Evolutionary conservation across 768 basidiomycete species (phyloP).

Genomic region (Termitomyces sp.): DNA sequence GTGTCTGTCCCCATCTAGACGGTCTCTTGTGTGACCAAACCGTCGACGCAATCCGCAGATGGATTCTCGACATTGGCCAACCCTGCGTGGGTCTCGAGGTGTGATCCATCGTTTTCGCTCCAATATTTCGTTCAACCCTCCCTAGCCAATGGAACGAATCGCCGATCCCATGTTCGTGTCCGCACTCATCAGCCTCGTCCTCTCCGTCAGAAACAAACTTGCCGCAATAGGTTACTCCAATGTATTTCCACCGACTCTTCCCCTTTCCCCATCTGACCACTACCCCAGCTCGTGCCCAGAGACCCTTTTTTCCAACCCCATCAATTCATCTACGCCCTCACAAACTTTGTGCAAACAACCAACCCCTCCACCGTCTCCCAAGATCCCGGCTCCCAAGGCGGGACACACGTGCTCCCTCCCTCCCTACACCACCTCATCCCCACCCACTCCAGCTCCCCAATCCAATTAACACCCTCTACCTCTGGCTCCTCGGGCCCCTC

Average conservation of each 20-base stretch:
- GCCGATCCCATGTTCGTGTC: constrained; percentile 70
- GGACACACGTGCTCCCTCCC: constrained; percentile 2
- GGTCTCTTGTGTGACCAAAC: constrained; percentile 78
- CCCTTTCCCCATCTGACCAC: background rate
- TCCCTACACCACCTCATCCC: constrained; percentile 3
- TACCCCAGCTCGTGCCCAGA: constrained; percentile 42
- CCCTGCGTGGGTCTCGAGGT: constrained; percentile 59
- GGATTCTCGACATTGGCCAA: constrained; percentile 64
- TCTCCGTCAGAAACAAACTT: constrained; percentile 65
- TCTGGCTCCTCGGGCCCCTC: constrained; percentile 10
- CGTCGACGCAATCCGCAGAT: constrained; percentile 61
- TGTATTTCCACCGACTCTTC: constrained; percentile 17
- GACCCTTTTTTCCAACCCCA: constrained; percentile 76
- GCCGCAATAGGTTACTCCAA: constrained; percentile 44
- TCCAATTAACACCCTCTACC: constrained; percentile 1
- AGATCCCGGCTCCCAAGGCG: background rate
- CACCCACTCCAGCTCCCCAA: background rate
- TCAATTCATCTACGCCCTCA: constrained; percentile 46
- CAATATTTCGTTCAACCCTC: background rate
- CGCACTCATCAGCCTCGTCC: constrained; percentile 62
- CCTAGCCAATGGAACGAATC: constrained; percentile 62
- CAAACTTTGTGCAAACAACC: constrained; percentile 25
- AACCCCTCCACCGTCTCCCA: constrained; percentile 1
- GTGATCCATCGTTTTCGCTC: constrained; percentile 11
- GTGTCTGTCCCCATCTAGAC: constrained; percentile 30